Conservation (phyloP, 345 rosid genomes). For the Zanthoxylum bungeanum region DNA sequence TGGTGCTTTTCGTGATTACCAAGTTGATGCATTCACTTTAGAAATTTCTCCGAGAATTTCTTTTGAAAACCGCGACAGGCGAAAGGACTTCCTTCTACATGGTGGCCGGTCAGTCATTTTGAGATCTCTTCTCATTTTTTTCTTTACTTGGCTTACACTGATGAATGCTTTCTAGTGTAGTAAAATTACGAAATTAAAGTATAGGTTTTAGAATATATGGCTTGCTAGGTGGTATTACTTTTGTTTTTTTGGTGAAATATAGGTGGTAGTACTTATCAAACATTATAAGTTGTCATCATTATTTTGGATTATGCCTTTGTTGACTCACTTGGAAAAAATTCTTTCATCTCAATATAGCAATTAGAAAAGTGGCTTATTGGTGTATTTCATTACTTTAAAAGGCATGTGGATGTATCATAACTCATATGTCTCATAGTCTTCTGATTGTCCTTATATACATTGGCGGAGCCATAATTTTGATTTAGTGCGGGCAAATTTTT, state of each 20-base stretch:
- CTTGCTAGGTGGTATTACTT: background rate
- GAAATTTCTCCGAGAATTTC: conserved; percentile 65
- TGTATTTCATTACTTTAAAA: background rate
- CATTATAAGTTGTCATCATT: background rate
- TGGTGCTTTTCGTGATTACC: conserved; percentile 95
- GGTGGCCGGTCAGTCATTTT: conserved; percentile 64
- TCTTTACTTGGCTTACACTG: background rate
- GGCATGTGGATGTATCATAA: background rate
- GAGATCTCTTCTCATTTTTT: conserved; percentile 7
- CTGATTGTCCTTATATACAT: too few relatives aligned
- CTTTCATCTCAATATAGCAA: background rate
- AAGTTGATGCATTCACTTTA: conserved; percentile 91
- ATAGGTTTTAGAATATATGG: background rate
- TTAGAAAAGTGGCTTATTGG: background rate
- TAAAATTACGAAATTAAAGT: background rate
- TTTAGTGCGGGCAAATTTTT: too few relatives aligned
- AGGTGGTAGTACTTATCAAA: background rate
- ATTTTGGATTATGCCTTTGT: background rate
- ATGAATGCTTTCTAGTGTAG: background rate
- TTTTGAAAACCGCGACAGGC: conserved; percentile 41
- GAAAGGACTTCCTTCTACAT: conserved; percentile 62
- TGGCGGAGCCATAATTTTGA: background rate
- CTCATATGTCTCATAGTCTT: background rate
- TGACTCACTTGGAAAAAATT: background rate
- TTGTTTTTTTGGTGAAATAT: background rate